phyloP scores from a whole-genome alignment of 1,139 yeast species.

The Meyerozyma elateridarum region DNA sequence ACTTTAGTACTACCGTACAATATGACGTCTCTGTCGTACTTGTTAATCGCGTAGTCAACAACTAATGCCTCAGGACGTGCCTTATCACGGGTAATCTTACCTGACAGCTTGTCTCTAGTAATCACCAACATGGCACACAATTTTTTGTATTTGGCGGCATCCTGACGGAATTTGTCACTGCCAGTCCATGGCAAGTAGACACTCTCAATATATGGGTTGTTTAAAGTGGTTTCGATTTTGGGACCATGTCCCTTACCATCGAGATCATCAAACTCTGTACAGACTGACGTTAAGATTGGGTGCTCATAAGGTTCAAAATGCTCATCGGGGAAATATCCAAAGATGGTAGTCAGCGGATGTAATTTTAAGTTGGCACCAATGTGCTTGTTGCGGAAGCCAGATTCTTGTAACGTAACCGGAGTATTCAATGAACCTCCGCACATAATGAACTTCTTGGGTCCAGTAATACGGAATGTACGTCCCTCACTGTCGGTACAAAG shows the following conservation, averaged over 20 bases:
- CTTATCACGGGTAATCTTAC: conserved; percentile 34
- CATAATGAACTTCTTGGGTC: conserved; percentile 45
- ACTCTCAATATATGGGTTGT: conserved; percentile 40
- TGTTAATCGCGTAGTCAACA: conserved; percentile 38
- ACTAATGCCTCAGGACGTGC: conserved; percentile 31
- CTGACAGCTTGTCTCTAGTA: conserved; percentile 45
- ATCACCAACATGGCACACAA: conserved; percentile 41
- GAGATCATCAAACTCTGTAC: conserved; percentile 45
- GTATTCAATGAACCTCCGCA: conserved; percentile 51
- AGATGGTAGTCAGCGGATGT: conserved; percentile 45
- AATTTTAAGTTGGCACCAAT: conserved; percentile 53
- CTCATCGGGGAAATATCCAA: conserved; percentile 38
- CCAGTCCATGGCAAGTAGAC: conserved; percentile 43
- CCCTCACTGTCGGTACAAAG: conserved; percentile 30
- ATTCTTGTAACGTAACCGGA: conserved; percentile 45
- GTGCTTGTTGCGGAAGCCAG: conserved; percentile 50
- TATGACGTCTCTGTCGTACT: conserved; percentile 42
- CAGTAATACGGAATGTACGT: conserved; percentile 31
- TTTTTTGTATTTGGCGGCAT: conserved; percentile 36
- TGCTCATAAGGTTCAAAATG: conserved; percentile 34
- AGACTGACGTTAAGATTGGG: conserved; percentile 50
- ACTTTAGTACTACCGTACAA: conserved; percentile 36
- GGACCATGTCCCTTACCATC: conserved; percentile 59
- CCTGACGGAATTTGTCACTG: conserved; percentile 30
- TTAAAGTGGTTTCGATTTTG: conserved; percentile 48